Conservation (phyloP, 163 green algal species). For the Volvox carteri region DNA sequence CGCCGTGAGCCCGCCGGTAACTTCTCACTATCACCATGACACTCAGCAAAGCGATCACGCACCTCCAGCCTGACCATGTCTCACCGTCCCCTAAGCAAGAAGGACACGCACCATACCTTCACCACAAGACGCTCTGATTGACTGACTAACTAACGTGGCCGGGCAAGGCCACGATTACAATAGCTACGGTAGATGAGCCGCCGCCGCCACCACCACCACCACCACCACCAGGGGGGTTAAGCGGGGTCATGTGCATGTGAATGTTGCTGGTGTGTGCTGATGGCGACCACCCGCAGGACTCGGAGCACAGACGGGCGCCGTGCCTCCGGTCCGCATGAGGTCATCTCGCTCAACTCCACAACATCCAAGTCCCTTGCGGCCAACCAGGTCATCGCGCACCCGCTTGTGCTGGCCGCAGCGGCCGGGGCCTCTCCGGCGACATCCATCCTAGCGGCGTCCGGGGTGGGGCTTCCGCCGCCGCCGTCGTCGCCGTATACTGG, state of each 20-base stretch:
- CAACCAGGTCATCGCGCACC: conserved; percentile 3
- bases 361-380: conserved; percentile 13
- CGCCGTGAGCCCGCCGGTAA: too few relatives aligned
- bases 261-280: background rate
- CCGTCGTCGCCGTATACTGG: background rate
- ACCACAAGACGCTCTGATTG: too few relatives aligned
- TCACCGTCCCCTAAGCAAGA: too few relatives aligned
- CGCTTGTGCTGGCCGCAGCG: background rate
- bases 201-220: too few relatives aligned
- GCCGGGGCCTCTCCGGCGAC: background rate
- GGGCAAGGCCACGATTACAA: too few relatives aligned
- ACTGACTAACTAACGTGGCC: too few relatives aligned
- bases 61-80: too few relatives aligned
- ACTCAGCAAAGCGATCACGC: too few relatives aligned
- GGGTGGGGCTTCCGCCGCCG: background rate
- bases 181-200: too few relatives aligned
- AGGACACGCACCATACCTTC: too few relatives aligned
- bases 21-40: too few relatives aligned
- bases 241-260: background rate
- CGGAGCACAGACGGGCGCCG: conserved; percentile 44
- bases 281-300: background rate
- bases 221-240: too few relatives aligned
- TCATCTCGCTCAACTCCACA: conserved; percentile 41
- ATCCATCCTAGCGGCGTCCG: background rate
- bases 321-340: conserved; percentile 7